These are phyloP conservation scores for Corylus heterophylla DNA, from an alignment of 306 rosid genomes.

Conservation along the genomic window DNA sequence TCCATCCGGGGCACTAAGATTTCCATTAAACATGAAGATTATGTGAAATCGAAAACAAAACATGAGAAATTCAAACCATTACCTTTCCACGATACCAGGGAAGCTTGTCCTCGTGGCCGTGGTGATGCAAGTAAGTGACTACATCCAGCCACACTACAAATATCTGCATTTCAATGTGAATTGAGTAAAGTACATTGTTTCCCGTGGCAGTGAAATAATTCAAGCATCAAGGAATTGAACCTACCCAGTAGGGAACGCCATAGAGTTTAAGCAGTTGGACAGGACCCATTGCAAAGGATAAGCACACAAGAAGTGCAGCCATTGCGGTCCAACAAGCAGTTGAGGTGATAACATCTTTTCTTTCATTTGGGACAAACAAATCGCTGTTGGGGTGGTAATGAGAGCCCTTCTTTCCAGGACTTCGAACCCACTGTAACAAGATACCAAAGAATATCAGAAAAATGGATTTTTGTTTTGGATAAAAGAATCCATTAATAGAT, in stretches of 20 bases:
- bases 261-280: conserved; percentile 84
- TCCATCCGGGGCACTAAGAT: background rate
- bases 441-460: background rate
- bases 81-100: conserved; percentile 99
- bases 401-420: conserved; percentile 96
- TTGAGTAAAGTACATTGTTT: background rate
- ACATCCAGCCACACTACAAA: conserved; percentile 94
- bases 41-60: background rate
- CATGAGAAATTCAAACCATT: background rate
- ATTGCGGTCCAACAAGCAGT: conserved; percentile 85
- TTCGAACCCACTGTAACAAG: conserved; percentile 68
- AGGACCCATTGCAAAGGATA: conserved; percentile 80
- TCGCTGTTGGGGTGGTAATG: conserved; percentile 79
- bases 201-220: background rate
- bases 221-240: conserved; percentile 25
- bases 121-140: conserved; percentile 95
- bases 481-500: background rate
- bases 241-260: conserved; percentile 77
- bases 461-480: background rate
- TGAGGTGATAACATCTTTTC: conserved; percentile 78
- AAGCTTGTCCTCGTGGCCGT: conserved; percentile 88
- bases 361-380: conserved; percentile 71
- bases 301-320: conserved; percentile 72
- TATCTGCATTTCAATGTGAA: conserved; percentile 34
- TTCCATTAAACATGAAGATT: background rate